Evolutionary conservation across 73 alveolate genomes (phyloP), one percentile per base, ranked within the genome.

Genomic region (Uronychia setigera): DNA sequence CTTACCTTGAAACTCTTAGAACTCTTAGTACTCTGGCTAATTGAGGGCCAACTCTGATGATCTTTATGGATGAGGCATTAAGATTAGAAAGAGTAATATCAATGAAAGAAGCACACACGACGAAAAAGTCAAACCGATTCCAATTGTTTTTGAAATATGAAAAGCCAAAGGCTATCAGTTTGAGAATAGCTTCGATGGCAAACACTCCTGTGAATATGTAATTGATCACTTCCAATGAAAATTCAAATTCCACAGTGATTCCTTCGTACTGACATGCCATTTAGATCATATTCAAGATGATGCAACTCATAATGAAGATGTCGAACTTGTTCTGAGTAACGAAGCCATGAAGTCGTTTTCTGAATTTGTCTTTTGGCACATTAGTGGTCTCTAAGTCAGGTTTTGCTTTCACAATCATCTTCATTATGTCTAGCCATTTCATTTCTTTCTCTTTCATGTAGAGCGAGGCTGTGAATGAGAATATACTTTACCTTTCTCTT

Each of bases 61-160:
- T 82, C 67, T 93, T 90, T 30, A 91, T 87, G 33, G 92, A 82
- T 0, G 90, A 80, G 0, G 97, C 96, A 78, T 92, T 95, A 34
- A 95, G 80, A 79, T 83, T 83, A 35, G 91, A 87, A 83, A 98
- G 81, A 33, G 95, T 33, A 14, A 98, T 92, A 88, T 96, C 99
- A 28, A 96, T 77, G 33, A 95, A 75, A 46, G 99, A 92, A 0
- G 99, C 95, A 1, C 89, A 34, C 1, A 98, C 99, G 29, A 98
- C 99, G 88, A 97, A 97, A 79, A 97, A 97, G 81, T 98, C 99
- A 86, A 98, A 98, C 84, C 77, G 81, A 88, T 98, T 98, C 99
- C 99, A 98, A 31, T 86, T 87, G 76, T 93, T 94, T 82, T 94
- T 87, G 83, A 98, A 98, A 88, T 97, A 98, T 57, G 94, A 92